Percentiles rank a stretch among this genome's conserved stretches.
phyloP scores from a whole-genome alignment of 225 moss, liverwort and hornwort genomes.

The Polytrichum commune region DNA sequence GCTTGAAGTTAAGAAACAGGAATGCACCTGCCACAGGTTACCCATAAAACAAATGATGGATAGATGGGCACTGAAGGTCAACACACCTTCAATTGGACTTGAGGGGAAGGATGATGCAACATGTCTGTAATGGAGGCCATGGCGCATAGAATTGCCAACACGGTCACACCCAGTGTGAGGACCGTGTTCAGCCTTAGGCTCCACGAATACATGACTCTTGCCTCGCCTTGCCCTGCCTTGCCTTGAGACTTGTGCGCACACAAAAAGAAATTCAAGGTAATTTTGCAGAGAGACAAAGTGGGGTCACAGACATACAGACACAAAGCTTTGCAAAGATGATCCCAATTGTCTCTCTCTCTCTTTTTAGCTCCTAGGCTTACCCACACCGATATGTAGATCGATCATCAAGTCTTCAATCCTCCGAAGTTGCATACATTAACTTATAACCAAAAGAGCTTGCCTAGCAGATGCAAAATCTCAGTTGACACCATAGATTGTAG shows the following conservation, averaged over 20 bases:
- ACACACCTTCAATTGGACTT: slow-evolving; percentile 41
- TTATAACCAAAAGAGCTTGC: too few species aligned
- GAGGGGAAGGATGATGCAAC: slow-evolving; percentile 34
- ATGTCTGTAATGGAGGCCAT: slow-evolving; percentile 47
- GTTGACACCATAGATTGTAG: too few species aligned
- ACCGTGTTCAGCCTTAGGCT: slow-evolving; percentile 45
- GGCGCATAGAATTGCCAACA: slow-evolving; percentile 49
- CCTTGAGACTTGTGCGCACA: not conserved
- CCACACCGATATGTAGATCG: too few species aligned
- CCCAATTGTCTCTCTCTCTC: too few species aligned
- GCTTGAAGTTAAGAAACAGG: not conserved
- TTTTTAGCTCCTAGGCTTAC: too few species aligned
- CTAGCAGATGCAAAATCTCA: too few species aligned
- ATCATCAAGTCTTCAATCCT: too few species aligned
- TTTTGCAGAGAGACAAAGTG: too few species aligned
- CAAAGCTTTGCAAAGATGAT: too few species aligned
- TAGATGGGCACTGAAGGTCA: not conserved
- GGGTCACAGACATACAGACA: too few species aligned
- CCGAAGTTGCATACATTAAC: too few species aligned
- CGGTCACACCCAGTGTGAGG: slow-evolving; percentile 41
- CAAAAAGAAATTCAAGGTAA: too few species aligned
- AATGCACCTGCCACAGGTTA: not conserved
- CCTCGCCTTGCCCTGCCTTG: not conserved
- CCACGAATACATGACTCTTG: slow-evolving; percentile 50
- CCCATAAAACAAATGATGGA: not conserved